phyloP scores from a whole-genome alignment of 768 basidiomycete species.

The Mycena maculata region DNA sequence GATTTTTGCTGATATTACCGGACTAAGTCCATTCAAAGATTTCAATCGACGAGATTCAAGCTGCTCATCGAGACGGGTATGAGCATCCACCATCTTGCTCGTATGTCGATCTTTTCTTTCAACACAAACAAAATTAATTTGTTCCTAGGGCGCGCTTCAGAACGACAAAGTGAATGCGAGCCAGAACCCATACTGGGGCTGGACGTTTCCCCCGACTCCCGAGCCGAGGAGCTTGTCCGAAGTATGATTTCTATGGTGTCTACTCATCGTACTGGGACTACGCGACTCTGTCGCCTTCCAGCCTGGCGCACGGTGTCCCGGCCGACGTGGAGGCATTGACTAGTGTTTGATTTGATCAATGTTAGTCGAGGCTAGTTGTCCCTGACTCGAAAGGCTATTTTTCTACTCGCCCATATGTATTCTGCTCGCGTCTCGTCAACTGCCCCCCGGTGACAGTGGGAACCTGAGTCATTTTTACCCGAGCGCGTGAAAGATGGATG shows the following conservation, averaged over 20 bases:
- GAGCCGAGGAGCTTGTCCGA: background rate
- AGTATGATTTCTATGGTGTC: slow-evolving; percentile 8
- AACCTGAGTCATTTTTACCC: too few relatives aligned
- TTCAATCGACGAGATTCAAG: slow-evolving; percentile 10
- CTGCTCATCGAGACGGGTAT: slow-evolving; percentile 1
- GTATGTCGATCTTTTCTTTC: background rate
- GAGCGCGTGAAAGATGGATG: too few relatives aligned
- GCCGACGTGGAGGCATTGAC: too few relatives aligned
- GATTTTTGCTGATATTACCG: too few relatives aligned
- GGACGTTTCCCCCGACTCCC: background rate
- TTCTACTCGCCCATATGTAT: too few relatives aligned
- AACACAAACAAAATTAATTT: too few relatives aligned
- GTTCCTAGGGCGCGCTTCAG: slow-evolving; percentile 1
- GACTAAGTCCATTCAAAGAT: slow-evolving; percentile 15
- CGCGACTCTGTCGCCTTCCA: too few relatives aligned
- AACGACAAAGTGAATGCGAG: slow-evolving; percentile 6
- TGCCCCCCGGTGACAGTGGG: too few relatives aligned
- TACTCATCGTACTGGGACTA: slow-evolving; percentile 1
- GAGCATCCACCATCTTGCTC: slow-evolving; percentile 7
- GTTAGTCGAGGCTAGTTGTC: too few relatives aligned
- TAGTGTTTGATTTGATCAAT: too few relatives aligned
- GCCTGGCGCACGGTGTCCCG: background rate
- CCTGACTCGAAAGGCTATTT: too few relatives aligned
- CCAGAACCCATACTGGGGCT: slow-evolving; percentile 11
- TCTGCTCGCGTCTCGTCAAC: too few relatives aligned